These are phyloP conservation scores for Pythium phragmiticola DNA, from an alignment of 352 stramenopile genomes.

Conservation along the genomic window DNA sequence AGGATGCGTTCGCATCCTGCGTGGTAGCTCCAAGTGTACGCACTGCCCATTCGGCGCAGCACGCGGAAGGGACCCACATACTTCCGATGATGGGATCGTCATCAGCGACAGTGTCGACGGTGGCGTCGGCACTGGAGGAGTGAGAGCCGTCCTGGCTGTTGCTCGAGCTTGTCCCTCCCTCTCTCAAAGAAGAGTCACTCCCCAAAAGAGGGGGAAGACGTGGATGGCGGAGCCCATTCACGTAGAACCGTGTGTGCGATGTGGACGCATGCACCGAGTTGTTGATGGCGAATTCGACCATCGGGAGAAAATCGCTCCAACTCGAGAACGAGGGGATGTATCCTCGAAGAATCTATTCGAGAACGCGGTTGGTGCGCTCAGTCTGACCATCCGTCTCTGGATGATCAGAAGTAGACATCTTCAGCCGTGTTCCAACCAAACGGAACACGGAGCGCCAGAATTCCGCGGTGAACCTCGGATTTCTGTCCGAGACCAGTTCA, in stretches of 20 bases:
- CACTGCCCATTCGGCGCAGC: too few species aligned
- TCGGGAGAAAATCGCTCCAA: conserved; percentile 19
- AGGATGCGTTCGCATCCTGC: too few species aligned
- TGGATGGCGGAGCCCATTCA: conserved; percentile 10
- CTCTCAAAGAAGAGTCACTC: too few species aligned
- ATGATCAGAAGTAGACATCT: conserved; percentile 14
- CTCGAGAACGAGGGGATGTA: conserved; percentile 17
- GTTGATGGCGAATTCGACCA: conserved; percentile 31
- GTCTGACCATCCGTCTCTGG: conserved; percentile 17
- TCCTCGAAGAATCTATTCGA: conserved; percentile 17
- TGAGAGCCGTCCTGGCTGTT: too few species aligned
- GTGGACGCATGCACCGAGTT: conserved; percentile 10
- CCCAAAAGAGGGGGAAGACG: too few species aligned
- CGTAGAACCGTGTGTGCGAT: conserved; percentile 23
- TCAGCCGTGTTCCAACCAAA: conserved; percentile 5
- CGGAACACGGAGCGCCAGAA: conserved; percentile 25
- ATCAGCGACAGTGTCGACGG: too few species aligned
- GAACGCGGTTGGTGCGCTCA: background rate
- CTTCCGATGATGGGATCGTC: too few species aligned
- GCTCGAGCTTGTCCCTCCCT: too few species aligned
- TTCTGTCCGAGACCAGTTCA: conserved; percentile 19
- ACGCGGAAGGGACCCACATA: too few species aligned
- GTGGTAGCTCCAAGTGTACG: too few species aligned
- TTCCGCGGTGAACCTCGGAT: conserved; percentile 20
- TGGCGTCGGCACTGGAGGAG: too few species aligned